phyloP scores from a whole-genome alignment of 371 early-diverging fungal species.

The Apophysomyces trapeziformis region DNA sequence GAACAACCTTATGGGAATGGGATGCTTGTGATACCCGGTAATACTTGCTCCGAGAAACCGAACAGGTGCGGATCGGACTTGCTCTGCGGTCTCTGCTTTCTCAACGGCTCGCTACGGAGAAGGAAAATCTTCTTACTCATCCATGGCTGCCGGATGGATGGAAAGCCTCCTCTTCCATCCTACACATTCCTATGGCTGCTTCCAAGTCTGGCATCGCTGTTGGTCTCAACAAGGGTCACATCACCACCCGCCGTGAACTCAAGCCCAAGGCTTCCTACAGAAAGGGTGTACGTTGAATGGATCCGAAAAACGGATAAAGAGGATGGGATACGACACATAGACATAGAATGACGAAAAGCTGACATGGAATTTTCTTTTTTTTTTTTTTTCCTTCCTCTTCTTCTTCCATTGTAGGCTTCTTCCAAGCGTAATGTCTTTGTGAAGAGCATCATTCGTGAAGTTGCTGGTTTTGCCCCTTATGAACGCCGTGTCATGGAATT shows the following conservation, averaged over 20 bases:
- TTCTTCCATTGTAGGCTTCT: slow-evolving; percentile 53
- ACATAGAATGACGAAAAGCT: background rate
- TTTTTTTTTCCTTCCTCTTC: too few relatives aligned
- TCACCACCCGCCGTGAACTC: slow-evolving; percentile 82
- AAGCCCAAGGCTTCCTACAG: slow-evolving; percentile 80
- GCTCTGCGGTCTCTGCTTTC: background rate
- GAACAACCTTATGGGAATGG: too few relatives aligned
- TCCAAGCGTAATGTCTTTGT: slow-evolving; percentile 92
- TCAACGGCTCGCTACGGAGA: too few relatives aligned
- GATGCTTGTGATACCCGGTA: background rate
- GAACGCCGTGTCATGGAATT: slow-evolving; percentile 99
- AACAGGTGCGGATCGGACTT: background rate
- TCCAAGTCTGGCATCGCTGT: slow-evolving; percentile 75
- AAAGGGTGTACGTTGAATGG: slow-evolving; percentile 80
- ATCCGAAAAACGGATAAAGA: background rate
- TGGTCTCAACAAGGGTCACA: slow-evolving; percentile 87
- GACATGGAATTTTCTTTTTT: background rate
- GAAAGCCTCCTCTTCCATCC: slow-evolving; percentile 5
- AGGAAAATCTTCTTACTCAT: too few relatives aligned
- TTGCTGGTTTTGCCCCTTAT: slow-evolving; percentile 97
- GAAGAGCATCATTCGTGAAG: slow-evolving; percentile 94
- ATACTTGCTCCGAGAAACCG: too few relatives aligned
- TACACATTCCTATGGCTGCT: slow-evolving; percentile 10
- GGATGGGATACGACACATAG: slow-evolving; percentile 11
- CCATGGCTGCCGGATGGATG: background rate